A percentile compares a stretch with the other conserved stretches of the same genome.
phyloP scores from a whole-genome alignment of 148 eudicot species.

The Vaccinium corymbosum region DNA sequence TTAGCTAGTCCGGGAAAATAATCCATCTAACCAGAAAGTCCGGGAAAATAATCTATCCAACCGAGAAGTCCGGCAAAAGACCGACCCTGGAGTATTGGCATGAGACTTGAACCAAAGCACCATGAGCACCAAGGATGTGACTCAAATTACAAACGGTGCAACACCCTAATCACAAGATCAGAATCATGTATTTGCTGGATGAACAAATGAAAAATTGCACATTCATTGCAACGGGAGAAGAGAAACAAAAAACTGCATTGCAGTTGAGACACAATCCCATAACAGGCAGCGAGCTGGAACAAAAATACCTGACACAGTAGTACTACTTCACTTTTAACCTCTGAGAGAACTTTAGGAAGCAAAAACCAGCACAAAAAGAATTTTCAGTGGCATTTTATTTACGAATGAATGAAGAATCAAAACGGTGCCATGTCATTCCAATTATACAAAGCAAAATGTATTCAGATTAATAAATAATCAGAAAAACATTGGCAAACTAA shows the following conservation, averaged over 20 bases:
- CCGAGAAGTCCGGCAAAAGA: background rate
- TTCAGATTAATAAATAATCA: slow-evolving; percentile 22
- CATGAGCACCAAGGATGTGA: background rate
- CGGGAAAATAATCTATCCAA: background rate
- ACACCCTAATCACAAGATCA: background rate
- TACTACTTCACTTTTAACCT: background rate
- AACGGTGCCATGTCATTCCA: slow-evolving; percentile 29
- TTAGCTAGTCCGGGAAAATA: background rate
- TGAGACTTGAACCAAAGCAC: background rate
- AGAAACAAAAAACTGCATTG: background rate
- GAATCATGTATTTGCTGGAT: background rate
- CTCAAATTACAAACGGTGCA: no score
- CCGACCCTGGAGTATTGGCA: background rate
- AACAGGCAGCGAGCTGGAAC: background rate
- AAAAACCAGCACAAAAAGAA: background rate
- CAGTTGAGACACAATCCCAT: background rate
- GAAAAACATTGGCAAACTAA: slow-evolving; percentile 18
- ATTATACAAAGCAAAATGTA: slow-evolving; percentile 28
- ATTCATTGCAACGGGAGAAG: background rate
- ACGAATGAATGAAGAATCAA: slow-evolving; percentile 33
- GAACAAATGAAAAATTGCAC: background rate
- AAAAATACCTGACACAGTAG: background rate
- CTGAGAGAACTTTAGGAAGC: background rate
- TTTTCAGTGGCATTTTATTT: slow-evolving; percentile 17
- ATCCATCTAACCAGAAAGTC: background rate